Conservation (phyloP, 2,329 filamentous ascomycete species). For the Alternaria incomplexa region DNA sequence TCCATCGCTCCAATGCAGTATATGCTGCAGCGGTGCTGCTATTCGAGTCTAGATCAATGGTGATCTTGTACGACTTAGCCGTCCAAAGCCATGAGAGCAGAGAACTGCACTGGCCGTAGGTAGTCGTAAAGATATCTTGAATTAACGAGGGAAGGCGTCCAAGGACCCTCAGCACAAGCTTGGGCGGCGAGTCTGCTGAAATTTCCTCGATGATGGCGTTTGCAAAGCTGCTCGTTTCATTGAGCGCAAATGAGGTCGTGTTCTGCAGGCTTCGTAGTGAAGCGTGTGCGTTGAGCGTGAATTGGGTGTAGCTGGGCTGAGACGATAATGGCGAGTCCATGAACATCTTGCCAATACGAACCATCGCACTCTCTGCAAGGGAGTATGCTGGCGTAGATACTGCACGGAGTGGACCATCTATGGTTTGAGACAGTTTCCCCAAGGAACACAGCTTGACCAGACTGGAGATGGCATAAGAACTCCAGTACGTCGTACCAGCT, state of each 20-base stretch:
- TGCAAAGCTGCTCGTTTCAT: conserved; percentile 36
- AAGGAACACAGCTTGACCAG: conserved; percentile 27
- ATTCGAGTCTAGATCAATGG: conserved; percentile 39
- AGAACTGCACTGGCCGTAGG: conserved; percentile 17
- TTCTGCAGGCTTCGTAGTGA: conserved; percentile 48
- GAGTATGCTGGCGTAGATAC: conserved; percentile 39
- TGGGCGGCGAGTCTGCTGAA: conserved; percentile 26
- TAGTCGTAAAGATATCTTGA: neutral
- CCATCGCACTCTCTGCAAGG: conserved; percentile 44
- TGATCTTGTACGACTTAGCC: conserved; percentile 47
- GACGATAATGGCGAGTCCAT: conserved; percentile 34
- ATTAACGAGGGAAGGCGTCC: conserved; percentile 21
- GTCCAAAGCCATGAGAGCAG: conserved; percentile 37
- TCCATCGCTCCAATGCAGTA: conserved; percentile 51
- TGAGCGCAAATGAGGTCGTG: conserved; percentile 41
- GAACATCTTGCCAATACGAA: conserved; percentile 42
- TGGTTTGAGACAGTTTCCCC: conserved; percentile 21
- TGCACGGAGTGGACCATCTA: conserved; percentile 25
- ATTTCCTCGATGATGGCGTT: conserved; percentile 33
- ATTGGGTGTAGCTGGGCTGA: conserved; percentile 41
- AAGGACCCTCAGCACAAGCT: conserved; percentile 23
- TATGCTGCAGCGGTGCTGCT: conserved; percentile 26
- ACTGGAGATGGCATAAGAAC: conserved; percentile 35
- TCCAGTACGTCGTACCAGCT: conserved; percentile 58
- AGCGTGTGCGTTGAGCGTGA: conserved; percentile 47